Evolutionary conservation across 441 rosid genomes (phyloP), one percentile per base, ranked within the genome.

Genomic region (Euphorbia corollata): DNA sequence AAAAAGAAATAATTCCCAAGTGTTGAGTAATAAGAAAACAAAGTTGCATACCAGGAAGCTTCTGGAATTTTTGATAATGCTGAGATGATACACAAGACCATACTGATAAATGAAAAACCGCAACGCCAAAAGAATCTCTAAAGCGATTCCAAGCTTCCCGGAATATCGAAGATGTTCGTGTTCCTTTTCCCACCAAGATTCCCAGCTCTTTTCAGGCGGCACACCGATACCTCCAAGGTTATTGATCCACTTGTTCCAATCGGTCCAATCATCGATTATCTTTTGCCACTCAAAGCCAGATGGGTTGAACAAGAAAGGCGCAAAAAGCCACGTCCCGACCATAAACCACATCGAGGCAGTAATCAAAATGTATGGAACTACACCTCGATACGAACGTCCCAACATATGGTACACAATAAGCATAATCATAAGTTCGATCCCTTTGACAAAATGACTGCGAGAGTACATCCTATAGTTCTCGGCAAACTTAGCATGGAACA

Each of bases 171-270:
- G 90, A 85, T 94, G 99, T 62, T 91, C 97, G 75, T 91, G 97
- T 78, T 94, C 98, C 72, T 91, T 92, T 67, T 94, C 99, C 99
- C 99, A 94, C 99, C 99, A 94, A 0, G 99, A 94, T 75, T 94
- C 99, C 99, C 99, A 94, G 78, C 99, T 91, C 77, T 94, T 94
- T 71, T 87, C 98, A 7, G 99, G 84, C 4, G 92, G 90, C 15
- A 94, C 99, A 71, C 99, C 99, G 34, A 94, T 91, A 65, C 99
- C 99, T 5, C 99, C 99, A 16, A 84, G 80, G 78, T 91, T 94
- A 67, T 83, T 83, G 64, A 91, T 87, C 99, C 99, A 94, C 81
- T 94, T 94, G 76, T 88, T 91, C 99, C 99, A 94, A 78, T 94
- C 99, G 68, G 99, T 88, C 99, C 99, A 94, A 74, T 94, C 99